Percentiles rank a stretch among this genome's conserved stretches.
Conservation (phyloP, 371 early-diverging fungal species). For the Sporodiniella umbellata region DNA sequence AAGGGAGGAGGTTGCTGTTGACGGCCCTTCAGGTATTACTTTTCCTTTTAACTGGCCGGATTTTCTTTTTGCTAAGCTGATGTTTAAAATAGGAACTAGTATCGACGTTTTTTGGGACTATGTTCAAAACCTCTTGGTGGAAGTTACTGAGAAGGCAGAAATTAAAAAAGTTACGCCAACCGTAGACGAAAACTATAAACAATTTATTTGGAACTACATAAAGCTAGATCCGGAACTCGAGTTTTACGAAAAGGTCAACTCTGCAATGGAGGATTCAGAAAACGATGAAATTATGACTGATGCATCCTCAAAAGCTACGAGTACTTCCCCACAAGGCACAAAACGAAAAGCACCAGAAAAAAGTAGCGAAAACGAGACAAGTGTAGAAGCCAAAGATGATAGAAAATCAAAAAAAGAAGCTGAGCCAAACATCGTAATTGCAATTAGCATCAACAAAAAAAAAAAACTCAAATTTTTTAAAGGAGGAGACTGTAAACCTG, state of each 20-base stretch:
- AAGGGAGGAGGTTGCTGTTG: slow-evolving; percentile 26
- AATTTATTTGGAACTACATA: slow-evolving; percentile 27
- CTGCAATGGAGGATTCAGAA: not conserved
- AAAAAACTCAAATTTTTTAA: not conserved
- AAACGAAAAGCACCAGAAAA: slow-evolving; percentile 4
- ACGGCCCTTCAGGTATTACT: slow-evolving; percentile 15
- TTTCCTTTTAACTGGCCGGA: not conserved
- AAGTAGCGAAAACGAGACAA: slow-evolving; percentile 1
- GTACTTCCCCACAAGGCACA: not conserved
- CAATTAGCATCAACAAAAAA: too few species aligned
- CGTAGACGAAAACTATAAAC: slow-evolving; percentile 27
- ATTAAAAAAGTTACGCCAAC: slow-evolving; percentile 6
- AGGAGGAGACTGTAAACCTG: slow-evolving; percentile 6
- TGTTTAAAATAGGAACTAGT: slow-evolving; percentile 8
- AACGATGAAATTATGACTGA: too few species aligned
- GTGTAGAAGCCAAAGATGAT: not conserved
- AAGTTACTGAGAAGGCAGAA: slow-evolving; percentile 1
- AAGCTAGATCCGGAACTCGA: slow-evolving; percentile 6
- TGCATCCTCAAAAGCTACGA: too few species aligned
- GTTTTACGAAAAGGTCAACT: slow-evolving; percentile 12
- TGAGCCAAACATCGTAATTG: not conserved
- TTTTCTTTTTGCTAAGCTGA: not conserved
- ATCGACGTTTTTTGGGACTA: slow-evolving; percentile 21
- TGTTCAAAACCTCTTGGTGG: slow-evolving; percentile 1
- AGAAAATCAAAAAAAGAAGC: slow-evolving; percentile 2